Conservation (phyloP, 768 basidiomycete species). For the Podaxis rugospora region DNA sequence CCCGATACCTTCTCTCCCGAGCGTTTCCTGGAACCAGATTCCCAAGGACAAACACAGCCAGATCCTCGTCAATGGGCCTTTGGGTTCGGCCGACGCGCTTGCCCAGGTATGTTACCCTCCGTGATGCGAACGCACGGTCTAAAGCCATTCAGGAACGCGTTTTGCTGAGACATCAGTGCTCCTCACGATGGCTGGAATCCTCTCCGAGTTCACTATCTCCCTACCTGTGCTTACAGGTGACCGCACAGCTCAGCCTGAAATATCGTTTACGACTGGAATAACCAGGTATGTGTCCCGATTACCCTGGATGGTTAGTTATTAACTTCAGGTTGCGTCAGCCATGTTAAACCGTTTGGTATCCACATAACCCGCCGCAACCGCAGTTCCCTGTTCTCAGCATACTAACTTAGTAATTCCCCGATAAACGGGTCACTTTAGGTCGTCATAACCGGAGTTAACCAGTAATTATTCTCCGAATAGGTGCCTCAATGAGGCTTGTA, state of each 20-base stretch:
- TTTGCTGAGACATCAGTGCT: conserved; percentile 19
- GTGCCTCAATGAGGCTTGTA: no score
- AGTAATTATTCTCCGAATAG: no score
- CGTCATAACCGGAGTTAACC: not conserved
- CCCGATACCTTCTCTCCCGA: conserved; percentile 19
- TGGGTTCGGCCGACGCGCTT: conserved; percentile 20
- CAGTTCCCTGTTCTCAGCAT: not conserved
- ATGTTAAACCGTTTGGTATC: conserved; percentile 16
- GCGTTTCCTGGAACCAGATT: conserved; percentile 11
- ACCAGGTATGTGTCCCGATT: conserved; percentile 4
- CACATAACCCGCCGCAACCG: conserved; percentile 1
- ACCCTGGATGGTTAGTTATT: not conserved
- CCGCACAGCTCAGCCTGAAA: not conserved
- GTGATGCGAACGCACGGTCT: not conserved
- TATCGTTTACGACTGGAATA: conserved; percentile 16
- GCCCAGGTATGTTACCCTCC: conserved; percentile 15
- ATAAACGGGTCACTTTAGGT: not conserved
- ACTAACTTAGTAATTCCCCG: not conserved
- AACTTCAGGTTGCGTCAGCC: conserved; percentile 1
- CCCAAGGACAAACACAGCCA: conserved; percentile 6
- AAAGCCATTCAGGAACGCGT: conserved; percentile 9
- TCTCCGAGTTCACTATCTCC: conserved; percentile 11
- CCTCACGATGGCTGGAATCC: conserved; percentile 15
- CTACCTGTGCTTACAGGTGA: not conserved
- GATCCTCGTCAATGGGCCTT: conserved; percentile 19